Percentiles rank a stretch among this genome's conserved stretches.
phyloP scores from a whole-genome alignment of 2,329 filamentous ascomycete species.

The Chrysoporthe austroafricana region DNA sequence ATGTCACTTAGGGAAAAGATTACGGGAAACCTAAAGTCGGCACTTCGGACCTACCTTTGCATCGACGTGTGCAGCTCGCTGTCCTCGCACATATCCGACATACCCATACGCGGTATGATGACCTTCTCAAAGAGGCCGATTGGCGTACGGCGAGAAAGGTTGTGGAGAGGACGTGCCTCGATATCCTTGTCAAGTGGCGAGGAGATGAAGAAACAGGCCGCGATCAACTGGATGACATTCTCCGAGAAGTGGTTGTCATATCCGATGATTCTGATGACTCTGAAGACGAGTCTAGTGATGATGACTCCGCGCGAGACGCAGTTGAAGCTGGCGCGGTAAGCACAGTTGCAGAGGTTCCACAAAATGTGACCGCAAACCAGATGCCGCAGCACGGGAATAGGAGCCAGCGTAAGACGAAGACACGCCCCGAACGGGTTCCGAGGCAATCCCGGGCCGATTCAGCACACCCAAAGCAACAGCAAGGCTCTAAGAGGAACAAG shows the following conservation, averaged over 20 bases:
- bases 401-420: constrained; percentile 1
- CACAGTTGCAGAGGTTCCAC: neutral
- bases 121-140: constrained; percentile 59
- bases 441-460: constrained; percentile 10
- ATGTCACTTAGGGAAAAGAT: constrained; percentile 47
- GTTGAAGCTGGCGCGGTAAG: neutral
- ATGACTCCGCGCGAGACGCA: constrained; percentile 30
- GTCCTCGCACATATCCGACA: constrained; percentile 70
- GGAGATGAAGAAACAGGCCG: constrained; percentile 71
- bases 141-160: constrained; percentile 65
- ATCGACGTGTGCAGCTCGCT: constrained; percentile 66
- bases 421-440: neutral
- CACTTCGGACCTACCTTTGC: constrained; percentile 58
- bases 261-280: constrained; percentile 49
- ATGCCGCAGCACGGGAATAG: neutral
- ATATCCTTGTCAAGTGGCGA: constrained; percentile 72
- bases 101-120: constrained; percentile 68
- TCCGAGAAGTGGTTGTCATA: constrained; percentile 69
- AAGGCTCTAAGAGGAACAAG: constrained; percentile 42
- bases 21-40: constrained; percentile 62
- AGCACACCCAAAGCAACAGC: constrained; percentile 31
- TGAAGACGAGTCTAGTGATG: constrained; percentile 42
- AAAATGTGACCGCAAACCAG: neutral
- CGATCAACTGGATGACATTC: constrained; percentile 68
- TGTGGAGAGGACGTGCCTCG: constrained; percentile 64